Percentiles rank a stretch among this genome's conserved stretches.
Evolutionary conservation across 345 rosid species (phyloP).

Genomic region (Syzygium jambos): DNA sequence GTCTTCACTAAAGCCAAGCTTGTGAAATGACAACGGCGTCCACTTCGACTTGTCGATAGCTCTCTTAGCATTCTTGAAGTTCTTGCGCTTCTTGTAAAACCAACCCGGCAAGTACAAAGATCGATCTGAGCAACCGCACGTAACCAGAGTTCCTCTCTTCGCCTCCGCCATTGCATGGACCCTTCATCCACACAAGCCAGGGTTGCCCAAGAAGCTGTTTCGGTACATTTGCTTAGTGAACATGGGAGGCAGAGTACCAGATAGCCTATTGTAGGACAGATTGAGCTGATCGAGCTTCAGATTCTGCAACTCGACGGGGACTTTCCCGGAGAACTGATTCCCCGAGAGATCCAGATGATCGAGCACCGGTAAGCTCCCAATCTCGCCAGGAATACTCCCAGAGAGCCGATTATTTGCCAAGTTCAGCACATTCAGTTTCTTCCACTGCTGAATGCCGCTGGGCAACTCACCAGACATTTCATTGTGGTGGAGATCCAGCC

Average conservation of each 20-base stretch:
- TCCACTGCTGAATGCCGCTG: constrained; percentile 45
- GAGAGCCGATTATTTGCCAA: constrained; percentile 52
- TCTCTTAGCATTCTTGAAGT: constrained; percentile 47
- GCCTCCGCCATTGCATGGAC: constrained; percentile 43
- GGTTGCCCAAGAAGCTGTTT: constrained; percentile 73
- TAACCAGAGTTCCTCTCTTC: constrained; percentile 50
- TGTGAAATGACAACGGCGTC: constrained; percentile 95
- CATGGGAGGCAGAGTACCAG: constrained; percentile 67
- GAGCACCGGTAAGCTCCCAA: constrained; percentile 64
- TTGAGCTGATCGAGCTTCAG: constrained; percentile 89
- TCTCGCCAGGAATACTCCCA: constrained; percentile 58
- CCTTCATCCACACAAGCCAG: constrained; percentile 61
- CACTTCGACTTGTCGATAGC: constrained; percentile 76
- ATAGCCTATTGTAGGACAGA: constrained; percentile 59
- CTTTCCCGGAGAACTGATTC: constrained; percentile 52
- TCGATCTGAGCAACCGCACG: constrained; percentile 60
- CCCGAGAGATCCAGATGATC: constrained; percentile 85
- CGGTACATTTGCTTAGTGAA: constrained; percentile 51
- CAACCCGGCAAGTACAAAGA: constrained; percentile 59
- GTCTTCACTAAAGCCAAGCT: constrained; percentile 77
- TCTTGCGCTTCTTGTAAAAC: constrained; percentile 76
- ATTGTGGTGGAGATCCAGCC: constrained; percentile 71
- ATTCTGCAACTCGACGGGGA: constrained; percentile 65
- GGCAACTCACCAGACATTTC: constrained; percentile 67
- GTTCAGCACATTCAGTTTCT: constrained; percentile 75